These are phyloP conservation scores for Tilletia setariae DNA, from an alignment of 1,284 basidiomycete species.

Conservation along the genomic window DNA sequence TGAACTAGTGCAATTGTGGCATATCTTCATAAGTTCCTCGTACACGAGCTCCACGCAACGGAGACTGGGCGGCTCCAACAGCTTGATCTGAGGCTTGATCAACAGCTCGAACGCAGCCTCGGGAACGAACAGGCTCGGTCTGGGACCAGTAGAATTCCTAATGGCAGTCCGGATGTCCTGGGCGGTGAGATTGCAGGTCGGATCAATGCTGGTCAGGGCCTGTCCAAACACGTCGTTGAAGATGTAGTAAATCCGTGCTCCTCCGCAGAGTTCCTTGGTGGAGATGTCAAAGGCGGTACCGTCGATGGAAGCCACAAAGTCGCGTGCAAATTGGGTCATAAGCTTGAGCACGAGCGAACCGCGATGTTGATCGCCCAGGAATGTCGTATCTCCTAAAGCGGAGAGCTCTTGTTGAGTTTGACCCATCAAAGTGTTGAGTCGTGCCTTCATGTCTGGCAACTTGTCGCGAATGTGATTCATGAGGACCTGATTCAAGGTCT, in stretches of 20 bases:
- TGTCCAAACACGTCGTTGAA: slow-evolving; percentile 98
- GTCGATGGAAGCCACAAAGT: slow-evolving; percentile 96
- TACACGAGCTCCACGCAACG: slow-evolving; percentile 97
- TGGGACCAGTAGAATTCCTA: slow-evolving; percentile 92
- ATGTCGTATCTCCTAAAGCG: slow-evolving; percentile 88
- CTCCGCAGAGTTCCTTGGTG: slow-evolving; percentile 96
- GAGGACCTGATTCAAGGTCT: slow-evolving; percentile 89
- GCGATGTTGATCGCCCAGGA: slow-evolving; percentile 88
- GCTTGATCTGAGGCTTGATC: slow-evolving; percentile 97
- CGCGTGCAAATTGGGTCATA: slow-evolving; percentile 98
- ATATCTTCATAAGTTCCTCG: slow-evolving; percentile 98
- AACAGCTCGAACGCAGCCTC: slow-evolving; percentile 95
- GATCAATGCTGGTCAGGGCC: slow-evolving; percentile 83
- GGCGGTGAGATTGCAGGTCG: slow-evolving; percentile 82
- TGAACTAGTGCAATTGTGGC: slow-evolving; percentile 90
- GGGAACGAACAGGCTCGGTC: slow-evolving; percentile 93
- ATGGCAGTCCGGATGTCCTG: slow-evolving; percentile 98
- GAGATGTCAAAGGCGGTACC: slow-evolving; percentile 96
- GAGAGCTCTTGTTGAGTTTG: slow-evolving; percentile 98
- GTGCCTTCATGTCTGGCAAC: slow-evolving; percentile 98
- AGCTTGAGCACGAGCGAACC: slow-evolving; percentile 63
- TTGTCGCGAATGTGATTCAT: slow-evolving; percentile 99
- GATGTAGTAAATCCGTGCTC: slow-evolving; percentile 97
- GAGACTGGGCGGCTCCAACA: slow-evolving; percentile 86
- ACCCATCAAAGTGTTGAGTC: slow-evolving; percentile 95